Conservation (phyloP, 2,329 filamentous ascomycete genomes). For the Arthrobotrys iridis region DNA sequence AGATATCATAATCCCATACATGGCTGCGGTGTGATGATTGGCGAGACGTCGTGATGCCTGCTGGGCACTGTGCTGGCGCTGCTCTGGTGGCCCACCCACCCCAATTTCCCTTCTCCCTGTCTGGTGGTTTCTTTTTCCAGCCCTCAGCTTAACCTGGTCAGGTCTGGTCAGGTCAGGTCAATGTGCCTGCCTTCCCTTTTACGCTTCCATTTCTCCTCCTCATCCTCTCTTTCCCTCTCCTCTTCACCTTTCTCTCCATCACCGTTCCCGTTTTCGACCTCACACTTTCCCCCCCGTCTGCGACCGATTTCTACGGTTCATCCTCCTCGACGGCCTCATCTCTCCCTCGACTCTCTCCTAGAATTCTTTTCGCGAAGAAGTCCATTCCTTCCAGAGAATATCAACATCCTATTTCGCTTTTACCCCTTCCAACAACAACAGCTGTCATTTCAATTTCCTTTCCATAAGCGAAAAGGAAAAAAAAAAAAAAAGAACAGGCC, state of each 20-base stretch:
- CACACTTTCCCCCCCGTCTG: constrained; percentile 16
- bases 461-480: constrained; percentile 19
- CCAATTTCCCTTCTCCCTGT: constrained; percentile 27
- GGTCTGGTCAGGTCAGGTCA: background rate
- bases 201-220: constrained; percentile 18
- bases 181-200: constrained; percentile 42
- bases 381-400: constrained; percentile 47
- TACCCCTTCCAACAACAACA: constrained; percentile 10
- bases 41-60: constrained; percentile 19
- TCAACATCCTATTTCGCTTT: background rate
- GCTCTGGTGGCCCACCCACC: constrained; percentile 37
- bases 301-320: constrained; percentile 38
- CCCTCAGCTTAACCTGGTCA: constrained; percentile 5
- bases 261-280: constrained; percentile 37
- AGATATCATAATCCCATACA: background rate
- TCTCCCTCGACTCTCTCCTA: constrained; percentile 7
- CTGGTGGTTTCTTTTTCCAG: background rate
- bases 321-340: constrained; percentile 16
- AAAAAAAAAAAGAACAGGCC: background rate
- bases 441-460: background rate
- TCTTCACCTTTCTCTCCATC: constrained; percentile 35
- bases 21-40: constrained; percentile 13
- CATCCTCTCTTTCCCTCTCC: constrained; percentile 12
- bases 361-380: constrained; percentile 42
- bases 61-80: constrained; percentile 30